These are phyloP conservation scores for Aspergillus sp. DNA, from an alignment of 2,329 filamentous ascomycete genomes.

Conservation along the genomic window DNA sequence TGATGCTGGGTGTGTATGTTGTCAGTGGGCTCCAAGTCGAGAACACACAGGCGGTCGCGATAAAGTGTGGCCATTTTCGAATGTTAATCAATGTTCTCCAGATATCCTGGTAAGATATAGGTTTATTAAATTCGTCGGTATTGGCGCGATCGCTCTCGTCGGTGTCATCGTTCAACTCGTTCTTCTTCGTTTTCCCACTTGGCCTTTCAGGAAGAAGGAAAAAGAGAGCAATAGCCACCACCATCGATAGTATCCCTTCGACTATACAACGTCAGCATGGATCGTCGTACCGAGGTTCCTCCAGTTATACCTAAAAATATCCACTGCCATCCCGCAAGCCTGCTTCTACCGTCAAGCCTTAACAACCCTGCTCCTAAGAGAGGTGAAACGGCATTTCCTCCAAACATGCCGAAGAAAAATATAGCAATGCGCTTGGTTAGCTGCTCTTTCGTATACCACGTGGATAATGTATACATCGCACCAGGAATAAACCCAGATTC, in stretches of 20 bases:
- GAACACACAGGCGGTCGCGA: conserved; percentile 53
- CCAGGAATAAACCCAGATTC: conserved; percentile 56
- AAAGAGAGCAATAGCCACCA: conserved; percentile 40
- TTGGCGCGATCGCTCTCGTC: not conserved
- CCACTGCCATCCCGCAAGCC: conserved; percentile 53
- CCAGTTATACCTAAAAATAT: conserved; percentile 45
- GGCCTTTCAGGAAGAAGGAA: conserved; percentile 32
- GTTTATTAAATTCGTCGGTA: conserved; percentile 20
- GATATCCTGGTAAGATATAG: conserved; percentile 40
- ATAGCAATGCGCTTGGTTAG: conserved; percentile 50
- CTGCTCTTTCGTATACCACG: conserved; percentile 51
- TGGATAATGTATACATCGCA: conserved; percentile 52
- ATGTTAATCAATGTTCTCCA: conserved; percentile 48
- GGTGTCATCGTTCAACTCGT: not conserved
- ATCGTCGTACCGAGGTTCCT: not conserved
- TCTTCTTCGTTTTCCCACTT: not conserved
- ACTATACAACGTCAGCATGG: conserved; percentile 28
- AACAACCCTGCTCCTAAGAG: conserved; percentile 51
- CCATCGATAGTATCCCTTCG: conserved; percentile 47
- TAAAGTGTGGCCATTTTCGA: conserved; percentile 50
- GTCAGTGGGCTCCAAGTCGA: conserved; percentile 55
- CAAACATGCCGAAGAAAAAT: conserved; percentile 57
- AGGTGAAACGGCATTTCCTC: conserved; percentile 51
- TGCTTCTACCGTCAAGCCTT: conserved; percentile 42
- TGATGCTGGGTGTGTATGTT: conserved; percentile 48